Evolutionary conservation across 805 yeast genomes (phyloP).

Genomic region (Metschnikowia lochheadii): DNA sequence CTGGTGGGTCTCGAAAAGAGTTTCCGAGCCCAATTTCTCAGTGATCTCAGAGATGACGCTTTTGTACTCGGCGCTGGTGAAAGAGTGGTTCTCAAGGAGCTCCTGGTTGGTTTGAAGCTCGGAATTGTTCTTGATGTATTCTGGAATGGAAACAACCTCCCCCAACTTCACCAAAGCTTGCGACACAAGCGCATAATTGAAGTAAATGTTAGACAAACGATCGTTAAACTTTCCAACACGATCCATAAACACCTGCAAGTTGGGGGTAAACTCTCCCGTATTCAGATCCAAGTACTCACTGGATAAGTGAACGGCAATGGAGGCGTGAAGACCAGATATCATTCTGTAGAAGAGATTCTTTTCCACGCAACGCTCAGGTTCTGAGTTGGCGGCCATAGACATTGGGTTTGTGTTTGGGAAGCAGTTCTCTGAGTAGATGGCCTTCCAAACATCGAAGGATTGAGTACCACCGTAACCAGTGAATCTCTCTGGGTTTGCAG

Average conservation of each 20-base stretch:
- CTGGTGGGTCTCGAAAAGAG: constrained; percentile 44
- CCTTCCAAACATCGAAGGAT: constrained; percentile 87
- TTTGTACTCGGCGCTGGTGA: constrained; percentile 29
- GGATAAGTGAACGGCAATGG: constrained; percentile 88
- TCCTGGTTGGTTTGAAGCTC: constrained; percentile 22
- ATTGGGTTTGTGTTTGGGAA: constrained; percentile 51
- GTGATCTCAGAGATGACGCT: constrained; percentile 9
- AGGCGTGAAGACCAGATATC: constrained; percentile 91
- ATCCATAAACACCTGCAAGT: constrained; percentile 74
- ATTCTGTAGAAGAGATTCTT: constrained; percentile 84
- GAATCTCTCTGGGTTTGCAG: constrained; percentile 90
- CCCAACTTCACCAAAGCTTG: constrained; percentile 68
- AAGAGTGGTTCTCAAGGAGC: constrained; percentile 31
- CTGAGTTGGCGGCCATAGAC: constrained; percentile 30
- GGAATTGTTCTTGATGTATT: constrained; percentile 23
- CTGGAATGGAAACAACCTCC: constrained; percentile 27
- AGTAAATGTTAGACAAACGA: constrained; percentile 81
- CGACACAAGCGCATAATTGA: constrained; percentile 84
- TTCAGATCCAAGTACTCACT: constrained; percentile 63
- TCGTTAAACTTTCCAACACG: constrained; percentile 90
- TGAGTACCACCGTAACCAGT: constrained; percentile 96
- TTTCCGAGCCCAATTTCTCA: constrained; percentile 18
- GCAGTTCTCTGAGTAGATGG: constrained; percentile 89
- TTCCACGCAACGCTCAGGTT: constrained; percentile 62
- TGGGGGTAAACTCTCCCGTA: constrained; percentile 81